Conservation (phyloP, 2,329 filamentous ascomycete species). For the Xylaria arbuscula region DNA sequence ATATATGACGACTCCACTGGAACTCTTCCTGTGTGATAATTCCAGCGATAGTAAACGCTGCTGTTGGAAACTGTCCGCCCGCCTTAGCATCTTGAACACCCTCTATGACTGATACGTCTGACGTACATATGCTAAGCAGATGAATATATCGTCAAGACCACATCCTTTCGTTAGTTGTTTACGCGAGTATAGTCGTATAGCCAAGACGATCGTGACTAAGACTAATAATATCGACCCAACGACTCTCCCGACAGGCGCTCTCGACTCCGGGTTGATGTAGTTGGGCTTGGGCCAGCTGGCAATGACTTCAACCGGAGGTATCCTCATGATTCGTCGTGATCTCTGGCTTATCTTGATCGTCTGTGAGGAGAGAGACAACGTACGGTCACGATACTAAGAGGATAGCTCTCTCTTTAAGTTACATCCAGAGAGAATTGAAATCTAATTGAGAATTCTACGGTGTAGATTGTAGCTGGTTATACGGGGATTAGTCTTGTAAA, state of each 20-base stretch:
- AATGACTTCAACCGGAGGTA: conserved; percentile 42
- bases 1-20: conserved; percentile 51
- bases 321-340: conserved; percentile 42
- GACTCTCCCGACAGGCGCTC: conserved; percentile 47
- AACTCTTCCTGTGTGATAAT: conserved; percentile 45
- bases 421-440: conserved; percentile 7
- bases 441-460: not conserved
- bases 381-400: not conserved
- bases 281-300: conserved; percentile 51
- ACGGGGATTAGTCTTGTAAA: not conserved
- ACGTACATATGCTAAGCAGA: conserved; percentile 53
- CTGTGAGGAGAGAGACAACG: not conserved
- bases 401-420: not conserved
- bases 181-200: conserved; percentile 53
- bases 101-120: not conserved
- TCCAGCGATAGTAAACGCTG: conserved; percentile 49
- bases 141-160: conserved; percentile 53
- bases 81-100: not conserved
- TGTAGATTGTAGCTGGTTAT: not conserved
- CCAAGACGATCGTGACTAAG: conserved; percentile 49
- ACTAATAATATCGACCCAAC: conserved; percentile 45
- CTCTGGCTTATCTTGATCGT: not conserved
- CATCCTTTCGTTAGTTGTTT: conserved; percentile 51
- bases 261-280: conserved; percentile 49
- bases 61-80: conserved; percentile 45